A percentile compares a stretch with the other conserved stretches of the same genome.
Evolutionary conservation across 768 basidiomycete genomes (phyloP).

Genomic region (Tulasnella sp.): DNA sequence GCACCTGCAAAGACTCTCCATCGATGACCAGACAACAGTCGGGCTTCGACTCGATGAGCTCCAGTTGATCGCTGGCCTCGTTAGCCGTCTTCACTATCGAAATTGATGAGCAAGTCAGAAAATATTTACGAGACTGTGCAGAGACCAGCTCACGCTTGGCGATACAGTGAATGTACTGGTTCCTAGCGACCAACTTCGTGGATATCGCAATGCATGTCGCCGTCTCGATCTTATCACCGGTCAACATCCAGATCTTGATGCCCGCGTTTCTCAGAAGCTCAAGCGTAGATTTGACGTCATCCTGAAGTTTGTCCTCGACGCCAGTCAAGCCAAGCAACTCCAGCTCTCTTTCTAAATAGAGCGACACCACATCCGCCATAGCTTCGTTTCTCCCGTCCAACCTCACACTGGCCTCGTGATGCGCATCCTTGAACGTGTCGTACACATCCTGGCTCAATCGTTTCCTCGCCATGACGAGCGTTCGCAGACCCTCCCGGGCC

Average conservation of each 20-base stretch:
- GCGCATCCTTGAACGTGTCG: conserved; percentile 53
- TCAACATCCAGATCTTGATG: conserved; percentile 99
- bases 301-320: conserved; percentile 98
- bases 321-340: conserved; percentile 91
- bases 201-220: conserved; percentile 97
- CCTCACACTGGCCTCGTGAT: conserved; percentile 68
- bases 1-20: conserved; percentile 86
- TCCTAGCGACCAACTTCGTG: conserved; percentile 87
- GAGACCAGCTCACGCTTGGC: conserved; percentile 58
- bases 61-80: conserved; percentile 75
- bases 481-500: conserved; percentile 91
- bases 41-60: conserved; percentile 85
- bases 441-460: conserved; percentile 58
- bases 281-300: conserved; percentile 88
- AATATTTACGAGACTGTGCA: background rate
- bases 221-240: conserved; percentile 98
- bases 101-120: background rate
- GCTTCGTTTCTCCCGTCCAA: conserved; percentile 74
- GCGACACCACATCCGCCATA: conserved; percentile 59
- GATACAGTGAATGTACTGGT: conserved; percentile 96
- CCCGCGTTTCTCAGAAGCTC: conserved; percentile 91
- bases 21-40: conserved; percentile 99
- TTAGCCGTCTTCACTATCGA: conserved; percentile 78
- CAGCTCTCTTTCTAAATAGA: conserved; percentile 76
- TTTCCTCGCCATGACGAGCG: conserved; percentile 85